Evolutionary conservation across 2,329 filamentous ascomycete genomes (phyloP).

Genomic region (Fragosphaeria purpurea): DNA sequence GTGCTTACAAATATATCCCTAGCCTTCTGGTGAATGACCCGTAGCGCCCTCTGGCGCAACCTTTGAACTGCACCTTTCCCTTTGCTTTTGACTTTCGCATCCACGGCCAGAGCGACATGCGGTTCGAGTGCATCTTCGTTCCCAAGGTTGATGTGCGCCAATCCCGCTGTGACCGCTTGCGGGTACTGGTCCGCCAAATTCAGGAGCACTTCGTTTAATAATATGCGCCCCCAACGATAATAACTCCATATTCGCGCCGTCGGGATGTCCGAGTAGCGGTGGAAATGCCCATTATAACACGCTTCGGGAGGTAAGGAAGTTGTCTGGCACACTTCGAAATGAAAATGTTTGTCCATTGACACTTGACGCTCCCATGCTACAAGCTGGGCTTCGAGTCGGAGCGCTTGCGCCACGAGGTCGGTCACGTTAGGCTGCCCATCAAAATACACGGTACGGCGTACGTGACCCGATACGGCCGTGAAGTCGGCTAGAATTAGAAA

Average conservation of each 20-base stretch:
- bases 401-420: conserved; percentile 26
- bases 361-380: conserved; percentile 26
- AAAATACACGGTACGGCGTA: conserved; percentile 23
- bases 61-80: not conserved
- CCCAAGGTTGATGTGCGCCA: too few species aligned
- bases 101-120: too few species aligned
- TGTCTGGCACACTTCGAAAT: conserved; percentile 23
- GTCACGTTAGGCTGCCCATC: conserved; percentile 28
- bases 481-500: conserved; percentile 30
- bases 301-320: conserved; percentile 26
- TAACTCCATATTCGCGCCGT: conserved; percentile 47
- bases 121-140: too few species aligned
- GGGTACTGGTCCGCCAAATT: conserved; percentile 29
- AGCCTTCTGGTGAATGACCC: conserved; percentile 27
- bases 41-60: conserved; percentile 17
- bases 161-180: not conserved
- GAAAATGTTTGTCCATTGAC: too few species aligned
- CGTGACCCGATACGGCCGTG: conserved; percentile 27
- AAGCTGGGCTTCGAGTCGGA: conserved; percentile 30
- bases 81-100: not conserved
- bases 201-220: conserved; percentile 41
- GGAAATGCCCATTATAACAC: conserved; percentile 43
- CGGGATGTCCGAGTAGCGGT: conserved; percentile 45
- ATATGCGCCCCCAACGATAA: conserved; percentile 47
- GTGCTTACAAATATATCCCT: conserved; percentile 36